Base-by-base conservation (phyloP, 345 rosid genomes). In the Aquilaria yunnanensis region DNA sequence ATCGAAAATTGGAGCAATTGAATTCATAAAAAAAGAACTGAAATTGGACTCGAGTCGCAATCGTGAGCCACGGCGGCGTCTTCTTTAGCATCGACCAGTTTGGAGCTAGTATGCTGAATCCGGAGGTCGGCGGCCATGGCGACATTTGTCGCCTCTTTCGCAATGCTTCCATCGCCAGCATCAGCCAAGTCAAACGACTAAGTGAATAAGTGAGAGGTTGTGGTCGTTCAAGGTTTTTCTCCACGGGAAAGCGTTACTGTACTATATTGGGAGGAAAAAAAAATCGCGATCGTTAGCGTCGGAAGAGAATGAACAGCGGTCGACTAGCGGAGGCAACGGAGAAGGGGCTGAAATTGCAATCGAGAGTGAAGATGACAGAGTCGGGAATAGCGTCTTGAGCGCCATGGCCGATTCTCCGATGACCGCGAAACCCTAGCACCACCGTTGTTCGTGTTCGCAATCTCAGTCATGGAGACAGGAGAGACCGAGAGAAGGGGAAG, bases 311-410 rank as follows among this genome's bases (percentile, higher is more conserved):
- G 98, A 92, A 84, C 90, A 89, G 74, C 92, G 96, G 65, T 83
- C 95, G 59, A 89, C 95, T 86, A 12, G 86, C 92, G 63, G 98
- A 85, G 65, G 97, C 84, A 51, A 97, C 85, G 47, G 98, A 84
- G 75, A 90, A 90, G 57, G 84, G 84, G 51, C 96, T 89, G 69
- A 87, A 85, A 68, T 81, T 87, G 29, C 90, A 83, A 61, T 92
- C 96, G 46, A 79, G 82, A 16, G 96, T 80, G 85, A 87, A 88
- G 67, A 80, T 84, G 43, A 85, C 74, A 2, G 98, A 92, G 73
- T 89, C 97, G 0, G 98, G 96, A 47, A 96, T 92, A 0, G 86
- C 75, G 65, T 81, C 88, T 32, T 90, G 85, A 16, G 80, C 79
- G 70, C 80, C 58, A 47, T 75, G 75, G 6, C 68, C 81, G 43